A percentile compares a stretch with the other conserved stretches of the same genome.
These are phyloP conservation scores for Coprinopsis cinerea DNA, from an alignment of 768 basidiomycete species.

Conservation along the genomic window DNA sequence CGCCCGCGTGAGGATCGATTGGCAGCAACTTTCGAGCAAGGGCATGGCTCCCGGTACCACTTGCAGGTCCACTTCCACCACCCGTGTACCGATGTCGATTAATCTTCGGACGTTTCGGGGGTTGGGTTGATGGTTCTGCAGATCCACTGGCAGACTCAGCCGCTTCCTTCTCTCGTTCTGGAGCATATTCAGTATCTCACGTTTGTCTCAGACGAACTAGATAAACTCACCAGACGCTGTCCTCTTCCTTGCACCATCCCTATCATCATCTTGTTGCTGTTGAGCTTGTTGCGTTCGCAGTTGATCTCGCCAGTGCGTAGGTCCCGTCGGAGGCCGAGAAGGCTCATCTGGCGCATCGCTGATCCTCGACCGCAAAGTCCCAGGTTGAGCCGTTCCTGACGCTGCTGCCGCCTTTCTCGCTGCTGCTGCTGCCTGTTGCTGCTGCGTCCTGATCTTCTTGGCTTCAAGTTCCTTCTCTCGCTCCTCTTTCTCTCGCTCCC, in stretches of 20 bases:
- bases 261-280: conserved; percentile 68
- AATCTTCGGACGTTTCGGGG: conserved; percentile 57
- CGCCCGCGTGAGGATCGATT: conserved; percentile 55
- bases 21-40: conserved; percentile 56
- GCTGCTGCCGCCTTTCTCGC: conserved; percentile 14
- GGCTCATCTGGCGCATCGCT: conserved; percentile 59
- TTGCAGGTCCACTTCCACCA: conserved; percentile 17
- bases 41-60: conserved; percentile 28
- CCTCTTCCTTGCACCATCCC: conserved; percentile 61
- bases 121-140: conserved; percentile 33
- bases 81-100: conserved; percentile 46
- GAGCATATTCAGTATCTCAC: neutral
- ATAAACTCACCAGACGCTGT: conserved; percentile 53
- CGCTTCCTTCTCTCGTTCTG: conserved; percentile 62
- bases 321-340: conserved; percentile 25
- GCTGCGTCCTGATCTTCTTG: neutral
- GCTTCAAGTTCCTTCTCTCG: neutral
- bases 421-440: conserved; percentile 8
- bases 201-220: neutral
- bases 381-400: conserved; percentile 17
- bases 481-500: neutral
- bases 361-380: conserved; percentile 31
- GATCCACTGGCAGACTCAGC: conserved; percentile 31
- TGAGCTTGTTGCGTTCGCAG: no score
- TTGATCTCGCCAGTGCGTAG: neutral